Evolutionary conservation across 2,329 filamentous ascomycete species (phyloP), one percentile per base, ranked within the genome.

Genomic region (Trichoderma cornu-damae): DNA sequence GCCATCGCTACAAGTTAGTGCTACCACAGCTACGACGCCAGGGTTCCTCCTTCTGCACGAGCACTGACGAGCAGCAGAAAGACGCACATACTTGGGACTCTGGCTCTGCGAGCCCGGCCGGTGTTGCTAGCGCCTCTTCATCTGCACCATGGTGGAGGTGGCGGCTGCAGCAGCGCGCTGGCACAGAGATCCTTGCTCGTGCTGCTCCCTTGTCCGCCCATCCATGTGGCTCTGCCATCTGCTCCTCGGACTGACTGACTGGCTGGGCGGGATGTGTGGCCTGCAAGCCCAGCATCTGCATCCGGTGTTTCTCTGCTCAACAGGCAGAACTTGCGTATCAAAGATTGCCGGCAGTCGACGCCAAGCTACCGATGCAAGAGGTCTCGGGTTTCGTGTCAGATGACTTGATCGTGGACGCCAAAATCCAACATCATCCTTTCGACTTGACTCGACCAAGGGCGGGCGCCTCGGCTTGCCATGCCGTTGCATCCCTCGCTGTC

Each of bases 401-500:
- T 57, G 55, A 57, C 55, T n/a, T 18, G 38, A 43, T 47, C 43
- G 16, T 48, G 47, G 55, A 57, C 55, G 47, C 55, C 55, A 57
- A 57, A 48, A 57, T 51, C 44, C 38, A 51, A 51, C 55, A 40
- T 50, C 47, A 46, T 44, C 51, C 51, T 54, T n/a, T 28, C 14
- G 20, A 14, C 9, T 54, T 16, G 18, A 38, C 34, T 50, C 11
- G 28, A 34, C 44, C 44, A 32, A 48, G 26, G 16, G 28, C 44
- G 35, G 48, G 37, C 35, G 24, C 20, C n/a, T 35, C 16, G 14
- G 14, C 7, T 32, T 24, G 28, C 12, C 14, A 48, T 46, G 37
- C 40, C 20, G 32, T 30, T n/a, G n/a, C n/a, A 42, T 18, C 14
- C 37, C 24, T 32, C 11, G 51, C 28, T 43, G n/a, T 11, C 35